Evolutionary conservation across 345 rosid species (phyloP).

Genomic region (Kernera saxatilis): DNA sequence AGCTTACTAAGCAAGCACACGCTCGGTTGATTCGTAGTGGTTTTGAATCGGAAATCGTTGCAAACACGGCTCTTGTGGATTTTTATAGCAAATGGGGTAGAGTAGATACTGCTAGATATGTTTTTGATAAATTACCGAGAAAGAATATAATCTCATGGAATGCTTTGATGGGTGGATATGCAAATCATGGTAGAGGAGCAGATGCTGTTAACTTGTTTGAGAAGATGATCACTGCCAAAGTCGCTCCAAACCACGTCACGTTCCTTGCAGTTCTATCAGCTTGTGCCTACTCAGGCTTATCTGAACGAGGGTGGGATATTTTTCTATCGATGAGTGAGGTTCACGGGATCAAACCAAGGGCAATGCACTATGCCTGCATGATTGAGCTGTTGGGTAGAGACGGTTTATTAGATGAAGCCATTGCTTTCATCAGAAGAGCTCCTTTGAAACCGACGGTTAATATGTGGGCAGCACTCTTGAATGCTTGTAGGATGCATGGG

Average conservation of each 20-base stretch:
- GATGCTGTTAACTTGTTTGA: constrained; percentile 68
- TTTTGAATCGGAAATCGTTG: constrained; percentile 65
- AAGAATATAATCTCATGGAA: constrained; percentile 82
- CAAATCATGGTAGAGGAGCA: constrained; percentile 66
- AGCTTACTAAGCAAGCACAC: constrained; percentile 81
- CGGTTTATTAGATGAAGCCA: constrained; percentile 79
- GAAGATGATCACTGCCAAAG: constrained; percentile 49
- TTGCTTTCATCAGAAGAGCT: constrained; percentile 57
- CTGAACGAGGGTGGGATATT: constrained; percentile 67
- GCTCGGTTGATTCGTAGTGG: constrained; percentile 62
- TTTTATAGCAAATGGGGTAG: constrained; percentile 97
- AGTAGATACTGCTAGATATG: constrained; percentile 62
- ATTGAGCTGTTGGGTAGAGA: constrained; percentile 72
- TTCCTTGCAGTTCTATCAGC: constrained; percentile 76
- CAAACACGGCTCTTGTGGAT: constrained; percentile 76
- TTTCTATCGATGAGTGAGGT: constrained; percentile 61
- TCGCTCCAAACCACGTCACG: constrained; percentile 69
- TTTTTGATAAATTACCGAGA: constrained; percentile 62
- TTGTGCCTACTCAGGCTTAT: constrained; percentile 69
- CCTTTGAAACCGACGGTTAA: constrained; percentile 66
- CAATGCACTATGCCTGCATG: constrained; percentile 85
- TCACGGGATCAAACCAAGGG: constrained; percentile 66
- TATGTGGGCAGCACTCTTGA: constrained; percentile 92
- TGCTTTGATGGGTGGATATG: constrained; percentile 79
- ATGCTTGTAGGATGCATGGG: constrained; percentile 68